Base-by-base conservation (phyloP, 1,284 basidiomycete species). In the Blastosporella zonata region DNA sequence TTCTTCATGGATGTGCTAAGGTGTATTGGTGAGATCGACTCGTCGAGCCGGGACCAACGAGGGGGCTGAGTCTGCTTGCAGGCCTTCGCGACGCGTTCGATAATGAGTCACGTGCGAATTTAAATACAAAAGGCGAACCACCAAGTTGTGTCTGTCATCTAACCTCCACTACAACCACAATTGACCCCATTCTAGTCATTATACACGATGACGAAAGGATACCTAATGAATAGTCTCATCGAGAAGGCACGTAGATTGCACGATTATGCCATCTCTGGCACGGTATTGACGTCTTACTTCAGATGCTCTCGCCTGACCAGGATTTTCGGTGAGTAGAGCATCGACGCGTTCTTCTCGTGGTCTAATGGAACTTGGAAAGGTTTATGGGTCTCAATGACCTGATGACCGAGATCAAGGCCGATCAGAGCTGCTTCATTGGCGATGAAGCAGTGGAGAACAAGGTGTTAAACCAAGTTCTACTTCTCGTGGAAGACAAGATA, bases 361-460 rank as follows among this genome's bases (percentile, higher is more conserved):
- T 35, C 29, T 57, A 25, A 52, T 25, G 34, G 34, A 13, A 23
- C 25, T 21, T 42, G 20, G 34, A 1, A 63, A 95, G 93, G 62
- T 94, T 91, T 66, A 97, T 97, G 93, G 93, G 93, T 35, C 74
- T 97, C 55, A 93, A 92, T 54, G 94, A 97, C 68, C 70, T 97
- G 56, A 87, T 90, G 76, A 81, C 82, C 42, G 93, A 96, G 70
- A 84, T 94, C 70, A 83, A 78, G 62, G 77, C 82, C 60, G 82
- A 88, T 79, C 76, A 75, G 54, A 66, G 68, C 41, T 81, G 77
- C 47, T 90, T 90, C 62, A 66, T 80, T 13, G 82, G 90, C 35
- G 94, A 97, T 64, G 92, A 96, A 65, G 59, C 73, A 2, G 77
- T 83, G 28, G 95, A 97, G 73, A 83, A 75, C 63, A 90, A 87